phyloP scores from a whole-genome alignment of 2,329 filamentous ascomycete species.

The Exophiala phaeomuriformis region DNA sequence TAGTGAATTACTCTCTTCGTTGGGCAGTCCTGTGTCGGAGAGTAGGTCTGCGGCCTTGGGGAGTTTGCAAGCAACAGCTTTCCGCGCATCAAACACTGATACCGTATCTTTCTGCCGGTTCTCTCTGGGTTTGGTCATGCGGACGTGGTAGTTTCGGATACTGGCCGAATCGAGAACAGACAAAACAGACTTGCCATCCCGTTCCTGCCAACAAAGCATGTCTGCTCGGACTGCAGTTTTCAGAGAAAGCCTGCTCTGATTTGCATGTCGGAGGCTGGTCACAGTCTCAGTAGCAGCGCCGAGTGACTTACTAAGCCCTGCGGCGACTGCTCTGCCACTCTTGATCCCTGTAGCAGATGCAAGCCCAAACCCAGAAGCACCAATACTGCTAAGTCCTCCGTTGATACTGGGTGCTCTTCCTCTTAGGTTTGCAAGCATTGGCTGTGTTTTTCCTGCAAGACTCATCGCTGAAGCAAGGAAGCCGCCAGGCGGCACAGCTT shows the following conservation, averaged over 20 bases:
- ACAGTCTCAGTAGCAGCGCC: conserved; percentile 44
- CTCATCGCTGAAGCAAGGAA: conserved; percentile 65
- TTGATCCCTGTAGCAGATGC: conserved; percentile 42
- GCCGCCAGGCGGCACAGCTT: conserved; percentile 43
- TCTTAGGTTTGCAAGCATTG: conserved; percentile 61
- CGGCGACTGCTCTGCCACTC: conserved; percentile 43
- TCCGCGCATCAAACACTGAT: conserved; percentile 27
- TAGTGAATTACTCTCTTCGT: conserved; percentile 2
- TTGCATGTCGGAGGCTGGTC: conserved; percentile 42
- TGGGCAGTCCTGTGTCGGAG: background rate
- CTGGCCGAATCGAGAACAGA: conserved; percentile 41
- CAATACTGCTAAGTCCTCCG: conserved; percentile 38
- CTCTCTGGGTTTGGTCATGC: conserved; percentile 26
- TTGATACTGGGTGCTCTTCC: conserved; percentile 44
- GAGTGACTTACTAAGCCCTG: conserved; percentile 45
- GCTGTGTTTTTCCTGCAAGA: conserved; percentile 52
- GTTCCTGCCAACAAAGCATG: conserved; percentile 40
- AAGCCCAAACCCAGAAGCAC: conserved; percentile 36
- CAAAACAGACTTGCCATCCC: conserved; percentile 37
- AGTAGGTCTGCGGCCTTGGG: conserved; percentile 6
- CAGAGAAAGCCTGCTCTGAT: conserved; percentile 44
- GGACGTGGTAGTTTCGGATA: conserved; percentile 31
- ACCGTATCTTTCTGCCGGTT: conserved; percentile 35
- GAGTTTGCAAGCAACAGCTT: conserved; percentile 18
- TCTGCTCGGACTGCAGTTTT: conserved; percentile 36